Base-by-base conservation (phyloP, 2,329 filamentous ascomycete genomes). In the Sporothrix dimorphospora region DNA sequence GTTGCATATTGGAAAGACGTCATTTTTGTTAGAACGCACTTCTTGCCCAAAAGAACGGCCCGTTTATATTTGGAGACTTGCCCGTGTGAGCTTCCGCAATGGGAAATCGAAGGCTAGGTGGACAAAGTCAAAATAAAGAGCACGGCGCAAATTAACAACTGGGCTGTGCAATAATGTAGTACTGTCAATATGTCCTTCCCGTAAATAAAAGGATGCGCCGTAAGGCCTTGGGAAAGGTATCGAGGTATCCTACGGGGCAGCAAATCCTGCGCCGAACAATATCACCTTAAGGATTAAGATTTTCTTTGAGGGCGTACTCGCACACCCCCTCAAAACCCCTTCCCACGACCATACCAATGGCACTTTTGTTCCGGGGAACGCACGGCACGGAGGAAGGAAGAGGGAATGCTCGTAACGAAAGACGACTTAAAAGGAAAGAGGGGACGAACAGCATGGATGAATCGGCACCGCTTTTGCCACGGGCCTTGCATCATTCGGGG, bases 381-480 rank as follows among this genome's bases (percentile, higher is more conserved):
- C 47, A 69, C 49, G 66, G 66, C 66, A 69, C 66, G 66, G 66
- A 55, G 49, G 49, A 6, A 40, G 66, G 30, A 42, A 51, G 27
- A n/a, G n/a, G n/a, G n/a, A n/a, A n/a, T n/a, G n/a, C n/a, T n/a
- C n/a, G n/a, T n/a, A n/a, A n/a, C n/a, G n/a, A 61, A 42, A 7
- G 7, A 34, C 16, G 24, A 16, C 9, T 21, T 6, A 7, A 40
- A 42, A 42, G 19, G n/a, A 53, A 21, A 40, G 11, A 40, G 30
- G 30, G 30, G 27, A 34, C 45, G 45, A 47, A 47, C 11, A 47
- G 14, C 45, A 47, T 47, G 45, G 45, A 47, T 47, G 45, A 47
- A 47, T 47, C 45, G 45, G 45, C 45, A 47, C 45, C 5, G 45
- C 24, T 53, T 24, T 53, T 53, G 21, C 49, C 49, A 53, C 49